These are phyloP conservation scores for Mycena metata DNA, from an alignment of 768 basidiomycete species.

Conservation along the genomic window DNA sequence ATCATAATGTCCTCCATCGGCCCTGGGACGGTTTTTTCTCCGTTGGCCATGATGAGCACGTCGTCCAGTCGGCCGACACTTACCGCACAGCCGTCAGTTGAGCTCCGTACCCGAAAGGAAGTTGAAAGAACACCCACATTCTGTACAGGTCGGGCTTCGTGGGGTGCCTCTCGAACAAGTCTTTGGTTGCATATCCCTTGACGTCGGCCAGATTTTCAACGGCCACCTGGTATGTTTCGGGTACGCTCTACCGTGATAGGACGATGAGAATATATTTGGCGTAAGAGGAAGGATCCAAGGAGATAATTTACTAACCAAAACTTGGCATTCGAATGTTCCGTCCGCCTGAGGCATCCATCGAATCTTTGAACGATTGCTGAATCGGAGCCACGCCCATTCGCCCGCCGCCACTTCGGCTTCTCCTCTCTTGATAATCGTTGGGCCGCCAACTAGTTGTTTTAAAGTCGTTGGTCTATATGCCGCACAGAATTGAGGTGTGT, in stretches of 20 bases:
- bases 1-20: slow-evolving; percentile 44
- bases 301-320: slow-evolving; percentile 47
- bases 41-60: slow-evolving; percentile 44
- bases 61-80: slow-evolving; percentile 50
- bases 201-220: slow-evolving; percentile 50
- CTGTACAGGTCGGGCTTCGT: slow-evolving; percentile 47
- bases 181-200: slow-evolving; percentile 48
- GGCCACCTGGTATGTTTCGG: slow-evolving; percentile 48
- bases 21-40: slow-evolving; percentile 47
- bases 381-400: slow-evolving; percentile 49
- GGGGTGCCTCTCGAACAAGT: slow-evolving; percentile 49
- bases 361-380: slow-evolving; percentile 44
- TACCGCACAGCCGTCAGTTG: background rate
- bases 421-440: slow-evolving; percentile 34
- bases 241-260: slow-evolving; percentile 1
- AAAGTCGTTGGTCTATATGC: background rate
- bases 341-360: slow-evolving; percentile 55
- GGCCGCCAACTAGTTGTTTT: slow-evolving; percentile 40
- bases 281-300: background rate
- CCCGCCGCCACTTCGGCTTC: slow-evolving; percentile 40
- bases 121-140: slow-evolving; percentile 38
- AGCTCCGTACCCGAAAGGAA: background rate
- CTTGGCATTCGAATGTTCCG: slow-evolving; percentile 54
- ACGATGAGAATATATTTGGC: background rate
- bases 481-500: background rate